These are phyloP conservation scores for Actinomortierella ambigua DNA, from an alignment of 371 early-diverging fungal genomes.

Conservation along the genomic window DNA sequence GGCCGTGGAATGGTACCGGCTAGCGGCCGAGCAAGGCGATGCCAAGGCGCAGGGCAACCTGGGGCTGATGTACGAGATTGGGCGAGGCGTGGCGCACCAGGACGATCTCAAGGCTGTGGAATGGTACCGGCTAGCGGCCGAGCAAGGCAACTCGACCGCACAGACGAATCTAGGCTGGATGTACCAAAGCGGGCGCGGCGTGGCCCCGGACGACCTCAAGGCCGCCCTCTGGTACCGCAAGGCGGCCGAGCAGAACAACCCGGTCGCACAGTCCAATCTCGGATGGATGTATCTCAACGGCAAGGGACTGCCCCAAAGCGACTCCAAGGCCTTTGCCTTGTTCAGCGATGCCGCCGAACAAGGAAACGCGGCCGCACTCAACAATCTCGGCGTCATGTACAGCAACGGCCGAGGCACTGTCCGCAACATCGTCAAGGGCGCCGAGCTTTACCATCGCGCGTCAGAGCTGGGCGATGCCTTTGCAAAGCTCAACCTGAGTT, in stretches of 20 bases:
- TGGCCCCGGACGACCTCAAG: constrained; percentile 55
- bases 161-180: constrained; percentile 84
- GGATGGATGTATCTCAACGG: constrained; percentile 6
- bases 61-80: constrained; percentile 73
- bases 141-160: constrained; percentile 64
- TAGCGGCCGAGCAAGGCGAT: constrained; percentile 62
- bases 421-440: constrained; percentile 21
- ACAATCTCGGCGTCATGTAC: no score
- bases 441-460: constrained; percentile 5
- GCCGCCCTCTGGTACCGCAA: constrained; percentile 72
- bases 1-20: constrained; percentile 59
- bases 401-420: no score
- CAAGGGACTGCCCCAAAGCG: not conserved
- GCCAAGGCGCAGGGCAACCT: constrained; percentile 65
- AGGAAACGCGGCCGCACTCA: not conserved
- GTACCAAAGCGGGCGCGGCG: constrained; percentile 81
- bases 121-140: constrained; percentile 70
- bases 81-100: constrained; percentile 72
- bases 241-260: constrained; percentile 74
- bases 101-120: constrained; percentile 65
- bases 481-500: constrained; percentile 3
- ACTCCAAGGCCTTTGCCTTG: constrained; percentile 7
- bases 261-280: constrained; percentile 68
- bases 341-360: constrained; percentile 8
- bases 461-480: constrained; percentile 4